Evolutionary conservation across 306 rosid genomes (phyloP).

Genomic region (Fagus sylvatica): DNA sequence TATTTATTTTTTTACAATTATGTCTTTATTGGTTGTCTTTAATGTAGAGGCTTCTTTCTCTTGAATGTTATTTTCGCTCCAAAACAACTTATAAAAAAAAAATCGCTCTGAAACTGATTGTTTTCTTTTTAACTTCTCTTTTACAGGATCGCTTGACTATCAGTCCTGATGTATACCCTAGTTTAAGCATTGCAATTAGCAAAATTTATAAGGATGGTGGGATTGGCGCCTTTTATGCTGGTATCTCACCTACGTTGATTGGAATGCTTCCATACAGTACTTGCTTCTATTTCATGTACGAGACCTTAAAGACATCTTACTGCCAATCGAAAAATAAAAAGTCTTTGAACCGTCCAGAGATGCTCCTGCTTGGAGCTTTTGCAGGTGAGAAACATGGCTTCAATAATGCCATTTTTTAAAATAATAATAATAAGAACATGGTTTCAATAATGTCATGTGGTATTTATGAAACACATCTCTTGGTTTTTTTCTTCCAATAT

Average conservation of each 20-base stretch:
- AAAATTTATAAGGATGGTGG: constrained; percentile 90
- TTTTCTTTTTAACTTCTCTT: constrained; percentile 26
- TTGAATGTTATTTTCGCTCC: too few relatives aligned
- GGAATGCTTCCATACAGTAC: constrained; percentile 99
- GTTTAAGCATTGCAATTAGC: constrained; percentile 66
- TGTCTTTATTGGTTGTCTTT: not conserved
- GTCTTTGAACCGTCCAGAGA: constrained; percentile 76
- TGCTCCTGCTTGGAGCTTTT: constrained; percentile 87
- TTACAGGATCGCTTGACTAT: constrained; percentile 87
- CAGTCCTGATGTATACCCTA: constrained; percentile 86
- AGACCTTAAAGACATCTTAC: constrained; percentile 78
- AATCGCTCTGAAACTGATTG: too few relatives aligned
- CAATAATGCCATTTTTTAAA: not conserved
- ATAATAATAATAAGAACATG: too few relatives aligned
- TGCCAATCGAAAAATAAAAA: constrained; percentile 66
- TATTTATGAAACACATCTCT: too few relatives aligned
- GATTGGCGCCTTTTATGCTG: constrained; percentile 80
- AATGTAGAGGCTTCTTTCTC: too few relatives aligned
- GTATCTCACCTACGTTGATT: constrained; percentile 79
- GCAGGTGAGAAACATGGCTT: constrained; percentile 55
- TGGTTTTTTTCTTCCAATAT: too few relatives aligned
- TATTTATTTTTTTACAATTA: not conserved
- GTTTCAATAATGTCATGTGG: too few relatives aligned
- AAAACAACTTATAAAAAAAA: too few relatives aligned
- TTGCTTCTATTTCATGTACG: constrained; percentile 94